Base-by-base conservation (phyloP, 352 stramenopile genomes). In the Pythium vanterpoolii region DNA sequence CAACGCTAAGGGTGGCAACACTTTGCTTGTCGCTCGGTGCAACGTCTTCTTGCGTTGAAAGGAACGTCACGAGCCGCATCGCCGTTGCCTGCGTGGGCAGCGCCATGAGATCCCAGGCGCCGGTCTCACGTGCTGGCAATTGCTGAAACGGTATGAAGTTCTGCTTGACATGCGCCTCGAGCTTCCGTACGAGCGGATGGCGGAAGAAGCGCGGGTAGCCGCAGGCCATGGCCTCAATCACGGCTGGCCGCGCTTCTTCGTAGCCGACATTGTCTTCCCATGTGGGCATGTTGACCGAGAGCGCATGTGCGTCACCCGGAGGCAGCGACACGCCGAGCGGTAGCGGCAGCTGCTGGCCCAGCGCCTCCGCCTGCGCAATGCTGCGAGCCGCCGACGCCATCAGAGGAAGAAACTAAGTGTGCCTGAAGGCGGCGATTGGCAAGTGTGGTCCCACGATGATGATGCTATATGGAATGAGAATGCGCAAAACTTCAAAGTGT, bases 171-270 rank as follows among this genome's bases (percentile, higher is more conserved):
- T 65, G 55, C 49, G 66, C 56, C 36, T 72, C 57, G 14, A 98
- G 79, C 69, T 81, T 61, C 38, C 86, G 62, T 27, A 98, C 83
- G 40, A 90, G 68, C 27, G 86, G 86, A 59, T 97, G 88, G 63
- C 90, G 93, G 45, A 98, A 90, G 74, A 98, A 98, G 54, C 93
- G 88, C 50, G 93, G 93, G 69, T 98, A 98, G 27, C 91, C 93
- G 66, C 87, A 95, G 14, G 72, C 76, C 67, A 98, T 76, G 27
- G 78, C 79, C 14, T 69, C 56, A 21, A 94, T 66, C 23, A 96
- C 72, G 18, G 82, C 69, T 8, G 73, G 55, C 24, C 79, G 71
- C 16, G 75, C 87, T 68, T 97, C 87, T 67, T 98, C 93, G 72
- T 98, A 98, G 55, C 85, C 83, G 26, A 97, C 86, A 28, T 97